These are phyloP conservation scores for Neonothopanus nambi DNA, from an alignment of 1,284 basidiomycete species.

Conservation along the genomic window DNA sequence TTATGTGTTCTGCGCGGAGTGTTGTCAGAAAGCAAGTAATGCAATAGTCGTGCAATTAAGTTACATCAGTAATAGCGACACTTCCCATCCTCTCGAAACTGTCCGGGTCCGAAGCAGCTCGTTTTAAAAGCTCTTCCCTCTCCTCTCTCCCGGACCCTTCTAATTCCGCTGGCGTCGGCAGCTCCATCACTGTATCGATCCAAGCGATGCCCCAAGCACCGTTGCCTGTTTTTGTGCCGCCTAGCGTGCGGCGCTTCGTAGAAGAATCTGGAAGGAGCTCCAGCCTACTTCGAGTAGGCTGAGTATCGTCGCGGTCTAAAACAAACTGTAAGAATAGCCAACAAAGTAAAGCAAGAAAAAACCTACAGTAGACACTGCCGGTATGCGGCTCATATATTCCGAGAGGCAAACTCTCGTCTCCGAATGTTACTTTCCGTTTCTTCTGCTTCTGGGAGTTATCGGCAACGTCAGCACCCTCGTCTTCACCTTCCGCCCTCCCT, in stretches of 20 bases:
- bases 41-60: no score
- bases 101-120: no score
- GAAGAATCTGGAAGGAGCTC: conserved; percentile 49
- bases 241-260: conserved; percentile 43
- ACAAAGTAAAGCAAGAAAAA: conserved; percentile 11
- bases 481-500: conserved; percentile 21
- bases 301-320: conserved; percentile 69
- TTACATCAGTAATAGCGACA: no score
- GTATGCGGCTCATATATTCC: conserved; percentile 78
- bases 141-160: no score
- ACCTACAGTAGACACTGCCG: conserved; percentile 66
- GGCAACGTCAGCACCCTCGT: conserved; percentile 23
- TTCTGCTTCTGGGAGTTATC: conserved; percentile 22
- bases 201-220: conserved; percentile 78
- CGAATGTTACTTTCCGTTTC: conserved; percentile 32
- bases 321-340: conserved; percentile 11
- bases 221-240: conserved; percentile 72
- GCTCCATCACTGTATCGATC: conserved; percentile 73
- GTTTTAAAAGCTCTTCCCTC: no score
- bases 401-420: conserved; percentile 34
- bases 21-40: no score
- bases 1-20: no score
- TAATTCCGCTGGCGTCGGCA: conserved; percentile 20
- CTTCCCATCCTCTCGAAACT: no score
- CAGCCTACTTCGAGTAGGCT: conserved; percentile 67